Evolutionary conservation across 2,329 filamentous ascomycete species (phyloP), one percentile per base, ranked within the genome.

Genomic region (Penicillium sp.): DNA sequence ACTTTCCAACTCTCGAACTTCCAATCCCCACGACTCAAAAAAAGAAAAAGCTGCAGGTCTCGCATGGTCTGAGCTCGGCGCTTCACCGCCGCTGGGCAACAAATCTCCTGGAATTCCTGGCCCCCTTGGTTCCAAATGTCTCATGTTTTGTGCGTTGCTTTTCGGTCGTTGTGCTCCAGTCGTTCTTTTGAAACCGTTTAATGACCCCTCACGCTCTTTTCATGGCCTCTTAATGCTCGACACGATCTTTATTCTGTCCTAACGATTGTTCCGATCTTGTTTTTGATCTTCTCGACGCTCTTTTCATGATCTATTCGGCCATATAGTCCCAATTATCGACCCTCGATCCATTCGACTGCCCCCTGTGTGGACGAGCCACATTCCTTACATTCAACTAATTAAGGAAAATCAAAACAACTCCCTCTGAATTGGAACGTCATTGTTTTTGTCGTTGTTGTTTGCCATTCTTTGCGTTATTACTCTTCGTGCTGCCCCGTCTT

Each of bases 81-180:
- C 44, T 44, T 51, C 49, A 55, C 54, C 56, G 51, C 55, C 55
- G 56, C 55, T 55, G 54, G 45, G 47, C 45, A 54, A 55, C 51
- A 39, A 48, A 57, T 53, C 54, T 51, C 47, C 40, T 22, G 18
- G 18, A 22, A 22, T 22, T 22, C 18, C 18, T 5, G 18, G 18
- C 41, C 41, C 44, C 40, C 28, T 41, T 37, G 44, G 33, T 46
- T 45, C 40, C 38, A 32, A 34, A 30, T 46, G 39, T 52, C 45
- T 41, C 48, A 43, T 39, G 32, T 45, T 47, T 34, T 31, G 27
- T 35, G 33, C 34, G 20, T 25, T 35, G 26, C 33, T 49, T 52
- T 54, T 52, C 56, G 51, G 52, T 47, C 50, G 40, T 49, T 48
- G 43, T 54, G 32, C 45, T 44, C 53, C 52, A 51, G 51, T 57